Base-by-base conservation (phyloP, 1,139 yeast species). In the Lodderomyces jiufengensis region DNA sequence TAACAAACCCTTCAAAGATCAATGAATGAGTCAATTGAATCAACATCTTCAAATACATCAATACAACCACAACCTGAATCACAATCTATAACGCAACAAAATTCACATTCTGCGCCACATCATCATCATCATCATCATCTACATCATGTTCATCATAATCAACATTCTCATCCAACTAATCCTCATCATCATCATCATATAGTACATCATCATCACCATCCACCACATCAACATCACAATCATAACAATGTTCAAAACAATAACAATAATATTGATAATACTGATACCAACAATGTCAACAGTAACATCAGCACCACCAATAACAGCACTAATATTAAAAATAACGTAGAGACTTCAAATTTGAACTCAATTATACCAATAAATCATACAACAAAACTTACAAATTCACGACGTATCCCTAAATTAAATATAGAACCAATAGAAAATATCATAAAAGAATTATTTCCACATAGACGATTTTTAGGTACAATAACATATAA, bases 401-500 rank as follows among this genome's bases (percentile, higher is more conserved):
- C 26, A 24, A 24, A 24, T 12, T 35, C 29, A 20, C 35, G 38
- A 32, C 38, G 25, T 10, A 42, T 45, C n/a, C 58, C 55, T 3
- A 52, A 52, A 1, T 63, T 80, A 12, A 55, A 69, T 43, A 74
- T 66, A 38, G 46, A 52, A 11, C 73, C 72, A 26, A 78, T 78
- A 1, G 45, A 68, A 0, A 67, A 64, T n/a, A 53, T 67, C 9
- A 66, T 80, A 1, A 47, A 60, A 8, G 61, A 64, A 34, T 69
- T 73, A 26, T 67, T 61, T 42, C 71, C 72, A 29, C 66, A 72
- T 9, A 61, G 84, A 30, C 66, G 59, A 29, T 71, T 70, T 39
- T 58, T 85, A 24, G 92, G 92, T 0, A 68, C 80, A 1, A 56
- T 84, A 3, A 59, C 81, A 0, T 85, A 85, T 53, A 67, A 66